phyloP scores from a whole-genome alignment of 352 stramenopile genomes.

The Phytophthora cryptogea region DNA sequence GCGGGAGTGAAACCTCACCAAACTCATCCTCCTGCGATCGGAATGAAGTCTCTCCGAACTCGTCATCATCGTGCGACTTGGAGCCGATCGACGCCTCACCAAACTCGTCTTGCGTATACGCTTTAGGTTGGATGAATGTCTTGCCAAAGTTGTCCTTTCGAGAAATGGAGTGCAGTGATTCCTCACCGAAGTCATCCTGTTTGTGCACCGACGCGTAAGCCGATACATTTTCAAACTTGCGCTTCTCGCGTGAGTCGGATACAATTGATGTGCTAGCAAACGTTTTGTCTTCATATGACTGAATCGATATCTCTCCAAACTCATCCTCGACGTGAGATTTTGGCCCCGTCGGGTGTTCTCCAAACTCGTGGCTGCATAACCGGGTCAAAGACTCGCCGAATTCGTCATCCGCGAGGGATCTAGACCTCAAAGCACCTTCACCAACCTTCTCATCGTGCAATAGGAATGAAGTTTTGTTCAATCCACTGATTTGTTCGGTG shows the following conservation, averaged over 20 bases:
- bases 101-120: constrained; percentile 6
- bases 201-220: background rate
- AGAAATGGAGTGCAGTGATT: background rate
- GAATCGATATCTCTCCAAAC: background rate
- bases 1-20: constrained; percentile 24
- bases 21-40: constrained; percentile 9
- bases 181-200: background rate
- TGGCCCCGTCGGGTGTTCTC: constrained; percentile 4
- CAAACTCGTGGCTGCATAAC: constrained; percentile 9
- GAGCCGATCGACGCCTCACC: background rate
- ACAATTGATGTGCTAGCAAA: background rate
- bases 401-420: background rate
- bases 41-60: constrained; percentile 3
- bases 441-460: constrained; percentile 1
- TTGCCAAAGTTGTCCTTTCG: constrained; percentile 1
- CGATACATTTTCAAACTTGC: background rate
- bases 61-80: background rate
- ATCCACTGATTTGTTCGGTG: background rate
- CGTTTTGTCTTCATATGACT: background rate
- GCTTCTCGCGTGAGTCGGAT: background rate
- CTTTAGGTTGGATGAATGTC: background rate
- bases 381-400: background rate
- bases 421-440: background rate
- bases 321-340: constrained; percentile 4
- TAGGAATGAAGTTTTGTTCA: background rate